Conservation (phyloP, 257 asterid species). For the Nicotiana undulata region DNA sequence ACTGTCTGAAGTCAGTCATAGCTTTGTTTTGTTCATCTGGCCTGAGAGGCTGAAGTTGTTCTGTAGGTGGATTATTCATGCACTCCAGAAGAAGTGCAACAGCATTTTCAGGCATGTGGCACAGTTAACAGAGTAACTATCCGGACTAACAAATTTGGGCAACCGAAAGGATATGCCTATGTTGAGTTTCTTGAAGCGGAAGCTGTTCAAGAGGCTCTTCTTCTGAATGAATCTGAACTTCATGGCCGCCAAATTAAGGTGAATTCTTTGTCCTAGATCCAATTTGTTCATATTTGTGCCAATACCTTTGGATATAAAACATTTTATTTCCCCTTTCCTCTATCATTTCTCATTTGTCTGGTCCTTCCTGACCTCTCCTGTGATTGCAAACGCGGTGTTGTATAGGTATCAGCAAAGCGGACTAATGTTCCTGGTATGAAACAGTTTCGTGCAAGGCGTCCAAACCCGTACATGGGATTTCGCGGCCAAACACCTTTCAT, state of each 20-base stretch:
- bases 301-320: not conserved
- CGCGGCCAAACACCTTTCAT: slow-evolving; percentile 43
- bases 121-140: slow-evolving; percentile 78
- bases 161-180: slow-evolving; percentile 79
- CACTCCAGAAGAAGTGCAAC: slow-evolving; percentile 82
- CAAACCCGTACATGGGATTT: slow-evolving; percentile 43
- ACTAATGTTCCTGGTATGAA: slow-evolving; percentile 82
- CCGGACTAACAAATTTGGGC: slow-evolving; percentile 66
- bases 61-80: slow-evolving; percentile 46
- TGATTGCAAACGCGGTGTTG: not conserved
- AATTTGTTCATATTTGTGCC: not conserved
- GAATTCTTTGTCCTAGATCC: not conserved
- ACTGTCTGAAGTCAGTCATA: not conserved
- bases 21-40: not conserved
- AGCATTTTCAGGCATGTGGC: slow-evolving; percentile 80
- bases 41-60: not conserved
- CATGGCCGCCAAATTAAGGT: slow-evolving; percentile 85
- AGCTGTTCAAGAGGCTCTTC: slow-evolving; percentile 69
- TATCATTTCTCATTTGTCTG: not conserved
- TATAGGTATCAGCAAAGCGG: slow-evolving; percentile 69
- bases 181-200: slow-evolving; percentile 77
- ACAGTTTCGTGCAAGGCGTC: slow-evolving; percentile 50
- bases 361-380: not conserved
- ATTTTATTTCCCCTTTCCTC: not conserved
- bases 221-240: slow-evolving; percentile 68